Evolutionary conservation across 352 stramenopile genomes (phyloP).

Genomic region (Blastocystis hominis): DNA sequence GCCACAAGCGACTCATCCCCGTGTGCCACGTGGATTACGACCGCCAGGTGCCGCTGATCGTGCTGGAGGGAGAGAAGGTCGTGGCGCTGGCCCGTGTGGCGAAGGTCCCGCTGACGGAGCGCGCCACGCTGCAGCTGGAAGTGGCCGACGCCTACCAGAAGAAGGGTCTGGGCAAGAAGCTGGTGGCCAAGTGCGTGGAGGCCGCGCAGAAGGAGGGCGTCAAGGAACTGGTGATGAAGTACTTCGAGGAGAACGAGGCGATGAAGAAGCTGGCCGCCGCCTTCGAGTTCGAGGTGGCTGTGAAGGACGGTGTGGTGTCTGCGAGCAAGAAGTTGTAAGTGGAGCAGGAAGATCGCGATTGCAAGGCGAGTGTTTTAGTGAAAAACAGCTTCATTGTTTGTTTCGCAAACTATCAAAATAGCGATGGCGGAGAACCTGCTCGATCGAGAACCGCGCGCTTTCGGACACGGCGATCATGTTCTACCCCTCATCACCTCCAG

Average conservation of each 20-base stretch:
- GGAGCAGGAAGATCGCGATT: not conserved
- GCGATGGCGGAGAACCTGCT: not conserved
- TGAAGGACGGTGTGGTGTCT: not conserved
- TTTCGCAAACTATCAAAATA: slow-evolving; percentile 34
- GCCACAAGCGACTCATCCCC: not conserved
- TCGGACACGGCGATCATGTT: slow-evolving; percentile 12
- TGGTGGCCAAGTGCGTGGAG: slow-evolving; percentile 8
- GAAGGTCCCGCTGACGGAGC: slow-evolving; percentile 2
- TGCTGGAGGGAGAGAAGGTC: not conserved
- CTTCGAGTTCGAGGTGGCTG: not conserved
- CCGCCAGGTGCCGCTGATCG: slow-evolving; percentile 18
- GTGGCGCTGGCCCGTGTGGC: not conserved
- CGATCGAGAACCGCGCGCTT: not conserved
- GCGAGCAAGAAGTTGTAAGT: slow-evolving; percentile 32
- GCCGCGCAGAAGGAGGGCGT: not conserved
- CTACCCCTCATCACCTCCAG: not conserved
- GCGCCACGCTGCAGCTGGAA: not conserved
- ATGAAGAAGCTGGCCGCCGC: slow-evolving; percentile 3
- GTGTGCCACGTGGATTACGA: slow-evolving; percentile 25
- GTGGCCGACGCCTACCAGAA: slow-evolving; percentile 25
- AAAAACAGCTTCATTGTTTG: not conserved
- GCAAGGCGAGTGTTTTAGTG: not conserved
- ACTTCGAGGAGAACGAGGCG: slow-evolving; percentile 17
- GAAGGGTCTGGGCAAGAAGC: slow-evolving; percentile 40
- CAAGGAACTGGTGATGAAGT: slow-evolving; percentile 17